Evolutionary conservation across 768 basidiomycete genomes (phyloP).

Genomic region (Antrodiella citrinella): DNA sequence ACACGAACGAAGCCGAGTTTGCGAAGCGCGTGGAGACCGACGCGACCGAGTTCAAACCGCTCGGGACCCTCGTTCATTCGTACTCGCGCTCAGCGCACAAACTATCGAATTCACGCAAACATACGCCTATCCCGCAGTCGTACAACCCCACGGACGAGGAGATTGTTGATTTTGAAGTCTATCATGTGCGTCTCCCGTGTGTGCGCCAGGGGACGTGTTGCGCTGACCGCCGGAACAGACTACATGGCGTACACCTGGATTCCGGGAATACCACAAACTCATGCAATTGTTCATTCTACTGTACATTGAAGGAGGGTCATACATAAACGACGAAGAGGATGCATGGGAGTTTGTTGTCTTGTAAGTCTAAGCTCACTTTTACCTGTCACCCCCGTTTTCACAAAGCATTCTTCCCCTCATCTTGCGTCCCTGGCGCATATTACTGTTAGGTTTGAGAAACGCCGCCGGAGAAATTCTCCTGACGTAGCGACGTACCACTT

Average conservation of each 20-base stretch:
- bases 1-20: conserved; percentile 61
- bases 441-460: conserved; percentile 67
- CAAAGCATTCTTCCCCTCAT: background rate
- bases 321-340: conserved; percentile 90
- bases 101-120: too few species aligned
- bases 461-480: conserved; percentile 47
- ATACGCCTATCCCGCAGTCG: background rate
- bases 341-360: conserved; percentile 88
- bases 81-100: conserved; percentile 60
- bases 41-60: conserved; percentile 67
- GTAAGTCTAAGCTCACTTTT: conserved; percentile 43
- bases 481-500: conserved; percentile 75
- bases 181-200: too few species aligned
- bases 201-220: too few species aligned
- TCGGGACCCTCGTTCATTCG: conserved; percentile 65
- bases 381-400: background rate
- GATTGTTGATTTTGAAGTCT: conserved; percentile 78
- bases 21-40: conserved; percentile 66
- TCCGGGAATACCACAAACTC: conserved; percentile 80
- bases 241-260: conserved; percentile 74
- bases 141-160: conserved; percentile 36
- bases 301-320: conserved; percentile 94
- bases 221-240: conserved; percentile 41
- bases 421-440: background rate
- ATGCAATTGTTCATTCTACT: conserved; percentile 95